Conservation (phyloP, 139 green algal genomes). For the Coccomyxa sp. region DNA sequence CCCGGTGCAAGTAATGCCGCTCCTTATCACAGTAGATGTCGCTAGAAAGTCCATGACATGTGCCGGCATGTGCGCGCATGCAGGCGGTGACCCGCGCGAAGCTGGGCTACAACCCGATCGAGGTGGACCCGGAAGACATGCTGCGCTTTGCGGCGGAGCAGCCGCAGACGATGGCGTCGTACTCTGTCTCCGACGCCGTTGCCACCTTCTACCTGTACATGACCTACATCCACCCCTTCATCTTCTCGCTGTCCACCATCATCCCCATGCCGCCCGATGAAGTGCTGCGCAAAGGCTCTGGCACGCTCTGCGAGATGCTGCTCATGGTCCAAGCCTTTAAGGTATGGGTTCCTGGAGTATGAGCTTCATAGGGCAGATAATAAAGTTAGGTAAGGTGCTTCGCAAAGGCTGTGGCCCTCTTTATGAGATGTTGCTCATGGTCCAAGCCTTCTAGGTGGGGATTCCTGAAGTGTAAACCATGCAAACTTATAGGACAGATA, state of each 20-base stretch:
- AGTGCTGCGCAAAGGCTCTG: conserved; percentile 91
- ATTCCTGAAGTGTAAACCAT: too few species aligned
- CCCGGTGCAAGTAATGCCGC: not conserved
- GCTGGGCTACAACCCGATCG: conserved; percentile 93
- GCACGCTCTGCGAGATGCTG: conserved; percentile 96
- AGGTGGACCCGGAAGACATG: conserved; percentile 98
- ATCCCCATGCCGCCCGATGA: conserved; percentile 97
- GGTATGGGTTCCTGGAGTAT: not conserved
- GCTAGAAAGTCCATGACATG: not conserved
- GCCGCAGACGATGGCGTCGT: conserved; percentile 88
- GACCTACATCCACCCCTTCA: conserved; percentile 99
- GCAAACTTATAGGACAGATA: too few species aligned
- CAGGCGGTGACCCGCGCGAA: conserved; percentile 96
- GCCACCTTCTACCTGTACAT: conserved; percentile 99
- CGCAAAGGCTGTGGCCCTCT: not conserved
- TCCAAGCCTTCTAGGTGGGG: not conserved
- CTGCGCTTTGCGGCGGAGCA: conserved; percentile 50
- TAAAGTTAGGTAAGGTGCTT: not conserved
- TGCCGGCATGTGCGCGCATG: not conserved
- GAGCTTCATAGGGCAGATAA: not conserved
- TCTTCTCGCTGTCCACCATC: conserved; percentile 97
- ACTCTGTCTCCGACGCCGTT: conserved; percentile 97
- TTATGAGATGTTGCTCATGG: not conserved
- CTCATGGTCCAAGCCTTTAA: conserved; percentile 88
- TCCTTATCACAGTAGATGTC: not conserved